Evolutionary conservation across 2,329 filamentous ascomycete species (phyloP), one percentile per base, ranked within the genome.

Genomic region (Hymenoscyphus repandus): DNA sequence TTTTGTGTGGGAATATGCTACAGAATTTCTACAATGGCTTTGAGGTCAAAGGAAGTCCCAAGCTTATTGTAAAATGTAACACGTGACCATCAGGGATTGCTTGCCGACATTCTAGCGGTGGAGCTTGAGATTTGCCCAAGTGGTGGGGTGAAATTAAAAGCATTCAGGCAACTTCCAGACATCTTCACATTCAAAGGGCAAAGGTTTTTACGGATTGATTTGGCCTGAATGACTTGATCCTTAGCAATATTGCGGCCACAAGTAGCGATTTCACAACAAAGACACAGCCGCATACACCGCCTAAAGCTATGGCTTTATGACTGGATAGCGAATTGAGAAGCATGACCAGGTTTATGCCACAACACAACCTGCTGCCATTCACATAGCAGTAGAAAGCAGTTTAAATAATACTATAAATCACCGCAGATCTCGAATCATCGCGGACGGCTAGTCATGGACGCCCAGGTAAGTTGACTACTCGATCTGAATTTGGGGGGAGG

Each of bases 401-500:
- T 34, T 33, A 40, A 7, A 20, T 18, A 38, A 34, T 41, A 12
- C 6, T 27, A 22, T 13, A 38, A 42, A 32, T 40, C 32, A 38
- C 41, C 34, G 41, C 52, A 38, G 33, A 42, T 36, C 46, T 54
- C n/a, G 46, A 52, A 49, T 32, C 48, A 15, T 22, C 39, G 37
- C 47, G 48, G 43, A 30, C 43, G 46, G 54, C 52, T 42, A 51
- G 57, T 57, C 55, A 66, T 66, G 64, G 64, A 66, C 52, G 50
- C 53, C 49, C 63, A 66, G 57, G 64, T 65, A 62, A 55, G 57
- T 58, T 50, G 22, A 46, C 36, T 15, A 30, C 37, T 20, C 4
- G 18, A 22, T 43, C 27, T 12, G 30, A n/a, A 20, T 10, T n/a
- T 20, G 43, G 4, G 36, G 10, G 20, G 43, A 10, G 22, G 34